These are phyloP conservation scores for Neostapfia colusana DNA, from an alignment of 176 grass and related monocot species.

Conservation along the genomic window DNA sequence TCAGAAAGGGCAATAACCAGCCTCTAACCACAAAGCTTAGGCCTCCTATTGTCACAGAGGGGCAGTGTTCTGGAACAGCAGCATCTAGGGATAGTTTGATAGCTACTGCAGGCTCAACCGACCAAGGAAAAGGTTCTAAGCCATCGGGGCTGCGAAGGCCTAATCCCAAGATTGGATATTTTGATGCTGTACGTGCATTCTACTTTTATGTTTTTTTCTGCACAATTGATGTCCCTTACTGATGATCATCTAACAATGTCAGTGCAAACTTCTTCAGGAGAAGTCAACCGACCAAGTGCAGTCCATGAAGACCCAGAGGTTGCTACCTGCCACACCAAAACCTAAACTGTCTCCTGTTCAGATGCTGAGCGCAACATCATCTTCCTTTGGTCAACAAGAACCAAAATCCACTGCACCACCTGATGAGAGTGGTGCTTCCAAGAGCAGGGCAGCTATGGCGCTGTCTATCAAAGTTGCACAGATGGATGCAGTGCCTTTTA, in stretches of 20 bases:
- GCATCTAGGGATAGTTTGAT: slow-evolving; percentile 10
- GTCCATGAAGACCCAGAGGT: slow-evolving; percentile 18
- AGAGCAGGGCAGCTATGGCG: not conserved
- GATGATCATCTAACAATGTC: slow-evolving; percentile 31
- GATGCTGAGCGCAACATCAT: not conserved
- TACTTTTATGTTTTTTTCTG: not conserved
- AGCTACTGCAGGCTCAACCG: not conserved
- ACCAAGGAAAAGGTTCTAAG: slow-evolving; percentile 49
- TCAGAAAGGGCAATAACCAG: slow-evolving; percentile 37
- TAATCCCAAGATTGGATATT: slow-evolving; percentile 75
- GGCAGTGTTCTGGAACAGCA: slow-evolving; percentile 10
- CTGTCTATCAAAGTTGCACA: not conserved
- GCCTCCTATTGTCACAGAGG: not conserved
- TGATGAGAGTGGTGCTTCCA: not conserved
- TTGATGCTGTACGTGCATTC: slow-evolving; percentile 67
- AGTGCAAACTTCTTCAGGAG: slow-evolving; percentile 41
- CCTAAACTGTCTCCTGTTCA: slow-evolving; percentile 24
- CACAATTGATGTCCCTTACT: not conserved
- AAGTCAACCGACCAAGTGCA: slow-evolving; percentile 46
- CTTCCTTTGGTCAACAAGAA: slow-evolving; percentile 16
- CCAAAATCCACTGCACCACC: not conserved
- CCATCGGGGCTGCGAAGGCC: slow-evolving; percentile 75
- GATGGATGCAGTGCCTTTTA: not conserved
- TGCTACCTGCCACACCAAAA: slow-evolving; percentile 13
- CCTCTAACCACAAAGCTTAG: slow-evolving; percentile 22